Percentiles rank a stretch among this genome's conserved stretches.
Evolutionary conservation across 768 basidiomycete species (phyloP).

Genomic region (Rhodotorula diobovata): DNA sequence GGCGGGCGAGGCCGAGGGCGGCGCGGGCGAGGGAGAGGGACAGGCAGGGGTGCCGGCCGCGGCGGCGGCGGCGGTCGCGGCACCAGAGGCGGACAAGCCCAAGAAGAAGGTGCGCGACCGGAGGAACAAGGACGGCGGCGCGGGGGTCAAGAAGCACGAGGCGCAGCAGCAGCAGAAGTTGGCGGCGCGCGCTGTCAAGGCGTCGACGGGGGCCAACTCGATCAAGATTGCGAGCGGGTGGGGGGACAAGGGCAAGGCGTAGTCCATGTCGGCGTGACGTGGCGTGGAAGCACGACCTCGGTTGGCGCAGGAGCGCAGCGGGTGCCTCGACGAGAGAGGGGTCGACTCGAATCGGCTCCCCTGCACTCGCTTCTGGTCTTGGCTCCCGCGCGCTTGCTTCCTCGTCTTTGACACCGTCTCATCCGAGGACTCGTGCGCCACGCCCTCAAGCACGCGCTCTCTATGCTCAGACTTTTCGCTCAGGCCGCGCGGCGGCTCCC

Average conservation of each 20-base stretch:
- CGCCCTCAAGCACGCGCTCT: too few relatives aligned
- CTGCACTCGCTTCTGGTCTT: too few relatives aligned
- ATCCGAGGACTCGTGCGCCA: too few relatives aligned
- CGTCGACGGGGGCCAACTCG: conserved; percentile 23
- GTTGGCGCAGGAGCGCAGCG: too few relatives aligned
- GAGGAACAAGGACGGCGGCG: not conserved
- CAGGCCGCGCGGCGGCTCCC: too few relatives aligned
- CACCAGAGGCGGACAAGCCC: not conserved
- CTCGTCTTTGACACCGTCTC: too few relatives aligned
- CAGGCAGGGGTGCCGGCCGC: too few relatives aligned
- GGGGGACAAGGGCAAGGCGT: conserved; percentile 18
- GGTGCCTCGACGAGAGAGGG: too few relatives aligned
- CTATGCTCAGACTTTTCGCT: too few relatives aligned
- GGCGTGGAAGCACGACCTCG: too few relatives aligned
- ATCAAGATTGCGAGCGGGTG: conserved; percentile 32
- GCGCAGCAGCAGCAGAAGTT: conserved; percentile 12
- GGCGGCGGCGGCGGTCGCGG: not conserved
- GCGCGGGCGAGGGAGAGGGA: not conserved
- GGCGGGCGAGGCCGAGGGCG: conserved; percentile 1
- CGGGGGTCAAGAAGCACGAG: not conserved
- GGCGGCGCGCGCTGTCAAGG: conserved; percentile 15
- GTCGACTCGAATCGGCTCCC: too few relatives aligned
- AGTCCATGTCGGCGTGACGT: not conserved
- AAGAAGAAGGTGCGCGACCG: conserved; percentile 35
- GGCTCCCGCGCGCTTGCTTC: too few relatives aligned